Conservation (phyloP, 768 basidiomycete genomes). For the Tricholoma furcatifolium region DNA sequence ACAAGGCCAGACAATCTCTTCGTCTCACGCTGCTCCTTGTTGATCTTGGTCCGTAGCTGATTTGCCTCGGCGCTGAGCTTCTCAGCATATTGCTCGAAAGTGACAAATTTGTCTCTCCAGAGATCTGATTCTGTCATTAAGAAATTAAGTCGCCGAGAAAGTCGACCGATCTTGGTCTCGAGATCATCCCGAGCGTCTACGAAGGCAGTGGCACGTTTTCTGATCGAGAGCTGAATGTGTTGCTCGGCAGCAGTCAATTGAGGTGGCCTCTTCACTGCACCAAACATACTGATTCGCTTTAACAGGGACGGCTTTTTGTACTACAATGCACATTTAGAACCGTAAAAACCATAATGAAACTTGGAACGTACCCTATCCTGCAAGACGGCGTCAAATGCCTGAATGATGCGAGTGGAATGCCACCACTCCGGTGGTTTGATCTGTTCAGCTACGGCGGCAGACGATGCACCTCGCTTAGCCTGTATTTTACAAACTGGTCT, state of each 20-base stretch:
- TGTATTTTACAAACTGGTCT: conserved; percentile 89
- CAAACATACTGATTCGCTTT: conserved; percentile 80
- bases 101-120: conserved; percentile 93
- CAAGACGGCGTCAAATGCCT: conserved; percentile 85
- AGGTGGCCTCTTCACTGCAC: conserved; percentile 66
- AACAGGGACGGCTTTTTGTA: conserved; percentile 88
- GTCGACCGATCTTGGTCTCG: conserved; percentile 89
- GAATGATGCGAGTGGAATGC: conserved; percentile 88
- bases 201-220: conserved; percentile 91
- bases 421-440: conserved; percentile 94
- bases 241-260: conserved; percentile 80
- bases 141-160: conserved; percentile 84
- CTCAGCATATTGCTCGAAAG: conserved; percentile 93
- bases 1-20: conserved; percentile 80
- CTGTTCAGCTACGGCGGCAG: conserved; percentile 82
- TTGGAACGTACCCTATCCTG: conserved; percentile 65
- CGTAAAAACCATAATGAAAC: background rate
- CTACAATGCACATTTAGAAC: conserved; percentile 31
- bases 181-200: conserved; percentile 93
- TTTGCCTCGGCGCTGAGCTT: conserved; percentile 84
- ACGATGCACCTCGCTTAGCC: conserved; percentile 77
- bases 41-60: conserved; percentile 83
- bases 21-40: conserved; percentile 88
- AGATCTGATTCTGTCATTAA: conserved; percentile 88
- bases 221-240: conserved; percentile 82